Base-by-base conservation (phyloP, 139 green algal species). In the Chlamydomonas sphaeroides region DNA sequence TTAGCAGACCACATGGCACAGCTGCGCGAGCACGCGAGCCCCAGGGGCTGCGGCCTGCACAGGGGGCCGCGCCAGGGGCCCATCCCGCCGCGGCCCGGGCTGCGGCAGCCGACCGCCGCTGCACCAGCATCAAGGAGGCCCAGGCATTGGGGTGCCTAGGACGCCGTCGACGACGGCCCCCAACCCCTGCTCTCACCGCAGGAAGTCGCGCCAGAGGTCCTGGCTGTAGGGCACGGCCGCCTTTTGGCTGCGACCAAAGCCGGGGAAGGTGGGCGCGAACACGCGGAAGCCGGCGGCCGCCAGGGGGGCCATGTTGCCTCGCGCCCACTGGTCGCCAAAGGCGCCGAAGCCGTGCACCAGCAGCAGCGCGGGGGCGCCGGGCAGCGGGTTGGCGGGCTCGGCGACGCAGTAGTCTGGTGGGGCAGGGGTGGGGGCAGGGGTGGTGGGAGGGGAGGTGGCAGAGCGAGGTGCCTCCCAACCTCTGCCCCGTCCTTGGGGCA, bases 301-400 rank as follows among this genome's bases (percentile, higher is more conserved):
- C 57, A 98, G 88, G 0, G 84, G 86, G 0, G 65, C 81, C 35
- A 97, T 83, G 76, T 97, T 96, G 74, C 75, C 89, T 0, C 97
- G 88, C 90, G 11, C 45, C 56, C 92, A 99, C 81, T 99, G 97
- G 78, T 98, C 95, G 20, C 91, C 90, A 76, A 98, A 98, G 5
- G 97, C 97, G n/a, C 97, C 97, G 82, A 99, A 99, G 49, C 97
- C 97, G 80, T 99, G 97, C 48, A 98, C 92, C 48, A 99, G 88
- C 79, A 99, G 73, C 17, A 98, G 78, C 14, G 93, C 81, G 18
- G 94, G 92, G 2, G 79, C 84, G 6, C 85, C 84, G 21, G 79
- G 68, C 0, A 81, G 68, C n/a, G 77, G 42, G 6, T 76, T 26
- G 5, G 83, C 26, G 10, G 85, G 89, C 78, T 83, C 79, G 0